Evolutionary conservation across 1,284 basidiomycete genomes (phyloP).

Genomic region (Wallemia mellicola): DNA sequence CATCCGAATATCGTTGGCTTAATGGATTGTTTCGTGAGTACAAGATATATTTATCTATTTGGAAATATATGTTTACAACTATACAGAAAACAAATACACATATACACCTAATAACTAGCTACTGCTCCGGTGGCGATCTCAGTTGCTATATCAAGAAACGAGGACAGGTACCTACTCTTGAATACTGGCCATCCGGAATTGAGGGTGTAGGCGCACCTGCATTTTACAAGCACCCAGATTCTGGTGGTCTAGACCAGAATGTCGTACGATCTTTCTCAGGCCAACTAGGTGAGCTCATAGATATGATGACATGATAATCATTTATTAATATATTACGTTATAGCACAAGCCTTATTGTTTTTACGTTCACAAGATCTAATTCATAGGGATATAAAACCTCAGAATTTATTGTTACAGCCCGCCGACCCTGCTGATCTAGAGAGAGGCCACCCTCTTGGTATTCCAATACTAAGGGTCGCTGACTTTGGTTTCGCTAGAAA

Average conservation of each 20-base stretch:
- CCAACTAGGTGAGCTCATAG: conserved; percentile 42
- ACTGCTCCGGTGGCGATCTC: conserved; percentile 79
- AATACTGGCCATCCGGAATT: conserved; percentile 29
- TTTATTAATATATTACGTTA: conserved; percentile 2
- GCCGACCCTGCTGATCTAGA: conserved; percentile 44
- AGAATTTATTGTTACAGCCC: conserved; percentile 73
- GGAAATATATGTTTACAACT: too few relatives aligned
- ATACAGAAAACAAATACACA: conserved; percentile 61
- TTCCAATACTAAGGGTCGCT: conserved; percentile 81
- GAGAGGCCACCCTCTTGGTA: conserved; percentile 61
- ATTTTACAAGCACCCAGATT: conserved; percentile 66
- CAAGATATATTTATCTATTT: too few relatives aligned
- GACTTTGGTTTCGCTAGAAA: conserved; percentile 94
- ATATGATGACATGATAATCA: not conserved
- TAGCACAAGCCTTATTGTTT: conserved; percentile 76
- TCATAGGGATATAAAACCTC: conserved; percentile 91
- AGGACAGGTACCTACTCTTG: conserved; percentile 51
- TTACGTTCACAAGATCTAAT: conserved; percentile 66
- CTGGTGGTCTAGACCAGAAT: conserved; percentile 66
- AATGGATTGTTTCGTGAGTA: conserved; percentile 47
- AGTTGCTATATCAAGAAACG: conserved; percentile 87
- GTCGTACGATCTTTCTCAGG: conserved; percentile 77
- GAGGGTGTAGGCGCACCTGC: conserved; percentile 30
- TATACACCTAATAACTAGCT: conserved; percentile 96
- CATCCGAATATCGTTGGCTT: conserved; percentile 82